Evolutionary conservation across 1,284 basidiomycete genomes (phyloP), one percentile per base, ranked within the genome.

Genomic region (Cutaneotrichosporon sp.): DNA sequence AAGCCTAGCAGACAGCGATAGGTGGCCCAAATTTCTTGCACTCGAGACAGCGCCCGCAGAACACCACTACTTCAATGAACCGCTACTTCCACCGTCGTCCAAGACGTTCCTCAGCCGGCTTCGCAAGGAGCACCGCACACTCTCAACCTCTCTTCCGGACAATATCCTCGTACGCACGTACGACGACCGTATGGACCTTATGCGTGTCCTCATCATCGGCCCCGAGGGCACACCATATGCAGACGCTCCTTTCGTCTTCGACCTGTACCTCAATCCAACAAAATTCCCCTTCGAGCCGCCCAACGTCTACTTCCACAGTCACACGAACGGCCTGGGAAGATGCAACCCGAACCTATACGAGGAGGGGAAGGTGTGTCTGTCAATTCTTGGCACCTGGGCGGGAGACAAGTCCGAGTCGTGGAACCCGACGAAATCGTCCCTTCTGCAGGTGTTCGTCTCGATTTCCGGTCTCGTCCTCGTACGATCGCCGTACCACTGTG

Each of bases 391-490:
- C 17, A 96, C 91, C 0, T 97, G 91, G 91, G 81, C 84, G 1
- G 91, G 92, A 5, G 90, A 92, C 65, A 83, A 68, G 69, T 87
- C 81, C 61, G 90, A 94, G 74, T 84, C 82, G 6, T 92, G 90
- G 90, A 89, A 79, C 81, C 60, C 82, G 80, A 61, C 63, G 26
- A 74, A 74, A 55, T 92, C 88, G 3, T 92, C 89, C 10, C 76
- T 97, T 33, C 80, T 97, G 7, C 92, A 97, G 74, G 88, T 90
- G 0, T 83, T 96, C 51, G 88, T 97, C 14, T 93, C 90, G 14
- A 94, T 96, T 48, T 91, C 94, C 66, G 90, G 90, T 12, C 79
- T 96, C 12, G 92, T 97, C 9, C 80, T 97, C 7, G 90, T 94
- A 6, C 87, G 88, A 65, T 86, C 92, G 66, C 91, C 91, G 79